Base-by-base conservation (phyloP, 1,284 basidiomycete species). In the Agaricales sp. region DNA sequence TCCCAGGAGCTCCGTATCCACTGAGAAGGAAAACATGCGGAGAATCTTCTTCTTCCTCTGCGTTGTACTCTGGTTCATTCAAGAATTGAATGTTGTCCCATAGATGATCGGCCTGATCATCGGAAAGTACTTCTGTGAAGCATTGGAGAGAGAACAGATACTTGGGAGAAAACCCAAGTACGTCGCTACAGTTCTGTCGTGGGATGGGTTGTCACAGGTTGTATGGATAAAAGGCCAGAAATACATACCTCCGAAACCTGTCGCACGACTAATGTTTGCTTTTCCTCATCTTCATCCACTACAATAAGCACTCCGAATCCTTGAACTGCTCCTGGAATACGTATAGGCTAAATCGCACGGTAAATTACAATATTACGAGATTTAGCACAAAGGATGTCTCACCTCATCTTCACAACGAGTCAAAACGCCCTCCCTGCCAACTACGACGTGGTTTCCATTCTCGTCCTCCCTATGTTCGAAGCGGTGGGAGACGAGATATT, bases 301-400 rank as follows among this genome's bases (percentile, higher is more conserved):
- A 80, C 87, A 46, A 94, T 75, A 14, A 93, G 71, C 1, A 92
- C 84, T 6, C 90, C 91, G 59, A 88, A 95, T 0, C 82, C 82
- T 66, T 95, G 91, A 0, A 93, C 78, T 0, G 90, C 85, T 2
- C 90, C 90, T 2, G 90, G 91, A 0, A 84, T 83, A 8, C 82
- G 80, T 47, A 95, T 93, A 0, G 90, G 90, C 81, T 83, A 48
- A 12, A 50, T n/a, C 43, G 25, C 14, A 39, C 37, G 38, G 13
- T 39, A 46, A 13, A 43, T 19, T 46, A 14, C 47, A 26, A 6
- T 14, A 18, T 41, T 46, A 46, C 2, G 22, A 41, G 18, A 18
- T n/a, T 11, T 6, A 41, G n/a, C 13, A 44, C 26, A 49, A 11
- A 26, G 21, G 4, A 37, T 44, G 38, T 57, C 65, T 25, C 48